Conservation (phyloP, 257 asterid genomes). For the Gentiana macrophylla region DNA sequence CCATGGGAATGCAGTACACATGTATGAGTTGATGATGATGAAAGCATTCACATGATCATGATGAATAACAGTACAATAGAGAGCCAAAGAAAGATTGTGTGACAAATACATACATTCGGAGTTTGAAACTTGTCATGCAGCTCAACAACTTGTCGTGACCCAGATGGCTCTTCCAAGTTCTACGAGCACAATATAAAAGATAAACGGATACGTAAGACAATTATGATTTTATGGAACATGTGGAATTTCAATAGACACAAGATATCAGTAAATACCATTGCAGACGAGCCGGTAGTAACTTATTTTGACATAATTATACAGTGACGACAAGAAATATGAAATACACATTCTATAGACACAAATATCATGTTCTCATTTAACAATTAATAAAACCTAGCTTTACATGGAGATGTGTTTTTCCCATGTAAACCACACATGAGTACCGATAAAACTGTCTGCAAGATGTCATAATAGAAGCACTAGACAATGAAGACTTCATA, state of each 20-base stretch:
- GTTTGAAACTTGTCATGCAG: conserved; percentile 61
- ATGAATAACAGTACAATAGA: neutral
- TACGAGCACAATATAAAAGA: conserved; percentile 9
- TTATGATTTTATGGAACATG: conserved; percentile 4
- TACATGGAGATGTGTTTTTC: no score
- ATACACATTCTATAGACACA: neutral
- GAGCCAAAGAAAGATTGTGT: neutral
- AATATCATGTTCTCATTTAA: neutral
- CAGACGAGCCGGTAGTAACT: neutral
- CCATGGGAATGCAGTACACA: no score
- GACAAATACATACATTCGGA: conserved; percentile 50
- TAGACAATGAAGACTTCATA: neutral
- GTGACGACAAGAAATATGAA: neutral
- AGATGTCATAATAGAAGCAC: no score
- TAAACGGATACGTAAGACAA: conserved; percentile 5
- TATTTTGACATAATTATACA: neutral
- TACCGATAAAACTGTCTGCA: neutral
- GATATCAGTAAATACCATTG: neutral
- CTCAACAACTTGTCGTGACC: conserved; percentile 38
- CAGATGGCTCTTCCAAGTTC: conserved; percentile 63
- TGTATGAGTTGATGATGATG: neutral
- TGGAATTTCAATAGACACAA: neutral
- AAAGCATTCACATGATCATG: neutral
- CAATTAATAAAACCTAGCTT: neutral
- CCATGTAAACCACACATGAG: no score